Evolutionary conservation across 768 basidiomycete genomes (phyloP).

Genomic region (Cystofilobasidium macerans): DNA sequence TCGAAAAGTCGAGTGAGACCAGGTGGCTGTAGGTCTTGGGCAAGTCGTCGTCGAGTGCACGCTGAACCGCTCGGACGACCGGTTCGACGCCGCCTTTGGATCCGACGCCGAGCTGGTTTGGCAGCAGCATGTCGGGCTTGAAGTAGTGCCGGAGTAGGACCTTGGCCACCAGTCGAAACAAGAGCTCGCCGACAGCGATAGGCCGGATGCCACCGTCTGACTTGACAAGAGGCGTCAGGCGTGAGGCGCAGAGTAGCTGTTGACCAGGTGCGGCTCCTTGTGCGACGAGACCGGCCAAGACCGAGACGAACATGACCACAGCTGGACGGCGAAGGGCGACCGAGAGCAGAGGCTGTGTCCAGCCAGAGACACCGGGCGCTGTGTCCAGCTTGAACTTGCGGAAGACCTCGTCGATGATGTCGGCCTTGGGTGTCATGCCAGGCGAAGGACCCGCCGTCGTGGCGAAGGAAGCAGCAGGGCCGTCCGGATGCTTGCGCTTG

Average conservation of each 20-base stretch:
- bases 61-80: conserved; percentile 24
- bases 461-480: too few relatives aligned
- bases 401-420: too few relatives aligned
- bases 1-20: conserved; percentile 27
- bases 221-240: not conserved
- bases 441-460: too few relatives aligned
- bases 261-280: not conserved
- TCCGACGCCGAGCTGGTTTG: conserved; percentile 6
- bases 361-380: too few relatives aligned
- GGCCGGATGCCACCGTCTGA: not conserved
- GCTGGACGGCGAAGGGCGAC: too few relatives aligned
- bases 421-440: too few relatives aligned
- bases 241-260: not conserved
- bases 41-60: conserved; percentile 17
- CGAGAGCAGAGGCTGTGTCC: too few relatives aligned
- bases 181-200: not conserved
- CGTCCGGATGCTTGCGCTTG: too few relatives aligned
- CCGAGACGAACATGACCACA: too few relatives aligned
- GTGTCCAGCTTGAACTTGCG: too few relatives aligned
- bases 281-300: too few relatives aligned
- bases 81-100: conserved; percentile 12
- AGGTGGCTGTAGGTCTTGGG: conserved; percentile 16
- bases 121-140: conserved; percentile 3
- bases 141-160: conserved; percentile 2
- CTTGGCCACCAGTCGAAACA: not conserved